Base-by-base conservation (phyloP, 2,329 filamentous ascomycete species). In the Chaetoscypha palmicola region DNA sequence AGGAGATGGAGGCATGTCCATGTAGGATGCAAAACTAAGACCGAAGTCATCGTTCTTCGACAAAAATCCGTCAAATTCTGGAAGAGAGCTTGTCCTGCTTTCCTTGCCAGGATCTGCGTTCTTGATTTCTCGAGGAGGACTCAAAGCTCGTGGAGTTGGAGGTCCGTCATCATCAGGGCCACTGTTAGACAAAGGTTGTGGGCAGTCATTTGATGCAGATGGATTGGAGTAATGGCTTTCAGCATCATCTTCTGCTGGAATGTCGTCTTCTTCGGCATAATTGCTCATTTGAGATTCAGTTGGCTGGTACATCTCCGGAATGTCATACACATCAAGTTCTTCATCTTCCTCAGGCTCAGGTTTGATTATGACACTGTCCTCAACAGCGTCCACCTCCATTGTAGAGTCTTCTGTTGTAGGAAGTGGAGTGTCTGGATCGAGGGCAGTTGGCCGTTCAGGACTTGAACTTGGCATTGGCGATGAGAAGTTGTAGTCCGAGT, bases 361-460 rank as follows among this genome's bases (percentile, higher is more conserved):
- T 55, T 83, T 86, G 58, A 90, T 80, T 37, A 83, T 72, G 41
- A 83, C 74, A 32, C 74, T 72, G 19, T 70, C 69, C 30, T 73
- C 75, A n/a, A 75, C 72, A 14, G 22, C 39, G 21, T 34, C 31
- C 10, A 22, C 28, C 32, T 79, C 62, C 30, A 78, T 68, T 1
- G 74, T 77, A 11, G 62, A 64, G 52, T 80, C 80, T 64, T 96
- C 91, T 11, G 88, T 83, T 26, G 87, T 94, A 16, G 87, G 90
- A 54, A 96, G 87, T 0, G 91, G 86, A 31, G 92, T 77, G 62
- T 97, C 91, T 5, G 91, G 91, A 61, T 97, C 89, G 47, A 88
- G 73, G 23, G 78, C 68, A 38, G 77, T 68, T 46, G 67, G 72
- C n/a, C 69, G 74, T 47, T 77, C 71, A 10, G 77, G 74, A 53